Base-by-base conservation (phyloP, 2,329 filamentous ascomycete species). In the Orbilia blumenaviensis region DNA sequence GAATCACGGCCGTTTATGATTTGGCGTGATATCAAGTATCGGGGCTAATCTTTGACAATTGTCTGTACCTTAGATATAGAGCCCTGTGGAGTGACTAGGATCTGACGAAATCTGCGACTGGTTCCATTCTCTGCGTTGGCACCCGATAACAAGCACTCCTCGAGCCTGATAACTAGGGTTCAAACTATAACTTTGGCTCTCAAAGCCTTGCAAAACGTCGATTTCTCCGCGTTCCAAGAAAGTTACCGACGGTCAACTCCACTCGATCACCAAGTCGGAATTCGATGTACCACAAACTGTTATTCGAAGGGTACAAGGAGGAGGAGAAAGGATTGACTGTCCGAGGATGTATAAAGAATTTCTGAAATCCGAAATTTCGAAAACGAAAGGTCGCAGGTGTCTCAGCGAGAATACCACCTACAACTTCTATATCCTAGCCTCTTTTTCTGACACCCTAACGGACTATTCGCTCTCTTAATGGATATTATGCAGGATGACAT, bases 101-200 rank as follows among this genome's bases (percentile, higher is more conserved):
- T 75, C 32, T n/a, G 44, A 32, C 42, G 50, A 64, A 54, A 58
- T 27, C 71, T 75, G 71, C 71, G 48, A 67, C 60, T 54, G 44
- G 63, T 16, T 25, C 71, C 56, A 56, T 75, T 34, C 63, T 67
- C 66, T 75, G 71, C 71, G 71, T 75, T 75, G 71, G 66, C 71
- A 75, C 21, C 44, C 32, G 52, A 67, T 67, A 67, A 41, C 71
- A 41, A 18, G 48, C 14, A 29, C 67, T 56, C 56, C 56, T 66
- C 56, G 25, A 34, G 18, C 18, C 27, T 12, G 16, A 27, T 54
- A 34, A 10, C 27, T 2, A 23, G 2, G 1, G 3, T 14, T 23
- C 42, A 23, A 23, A 44, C 23, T 6, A 29, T 25, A 10, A 21
- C 14, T 50, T 16, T 41, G n/a, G n/a, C 16, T 41, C 9, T 10